Base-by-base conservation (phyloP, 2,329 filamentous ascomycete species). In the Phyllosticta citribraziliensis region DNA sequence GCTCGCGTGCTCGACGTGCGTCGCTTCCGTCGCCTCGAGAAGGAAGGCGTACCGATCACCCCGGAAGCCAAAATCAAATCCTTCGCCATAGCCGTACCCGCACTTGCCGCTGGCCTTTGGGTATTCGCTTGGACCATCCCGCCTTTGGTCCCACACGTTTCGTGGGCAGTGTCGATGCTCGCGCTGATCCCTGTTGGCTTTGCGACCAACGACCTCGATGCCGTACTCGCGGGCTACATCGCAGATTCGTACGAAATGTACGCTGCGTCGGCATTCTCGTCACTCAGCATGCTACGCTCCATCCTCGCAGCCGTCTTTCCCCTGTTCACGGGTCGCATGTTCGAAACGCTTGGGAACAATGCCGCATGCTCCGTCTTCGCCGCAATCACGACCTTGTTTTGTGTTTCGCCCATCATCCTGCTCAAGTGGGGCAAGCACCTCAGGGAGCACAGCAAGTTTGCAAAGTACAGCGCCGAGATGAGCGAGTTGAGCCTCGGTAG, bases 371-470 rank as follows among this genome's bases (percentile, higher is more conserved):
- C 35, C 30, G 54, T 62, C 12, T 52, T 62, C 5, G 60, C 60
- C 4, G 60, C 55, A 9, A 40, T 62, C 2, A 56, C 60, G 14
- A 62, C 60, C 11, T 11, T 55, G 3, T 58, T 58, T 47, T 63
- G 60, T 27, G 14, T 58, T 24, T 33, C 24, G 3, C 60, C 60
- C 17, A 33, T 50, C 4, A n/a, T 67, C 35, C 65, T 68, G 40
- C n/a, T 67, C 24, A 65, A 33, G 35, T 64, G 64, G 55, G 64
- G 64, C 14, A 27, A 25, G 2, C 56, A n/a, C 1, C 22, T 67
- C 53, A 61, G 66, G 40, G 60, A 61, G 58, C 63, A 62, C 62
- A 66, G 65, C 27, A 62, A 57, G 14, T 52, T 60, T 24, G 66
- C 66, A n/a, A 17, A 56, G 35, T 56, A 60, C 24, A 53, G 52